Base-by-base conservation (phyloP, 2,329 filamentous ascomycete species). In the Talaromyces pinophilus region DNA sequence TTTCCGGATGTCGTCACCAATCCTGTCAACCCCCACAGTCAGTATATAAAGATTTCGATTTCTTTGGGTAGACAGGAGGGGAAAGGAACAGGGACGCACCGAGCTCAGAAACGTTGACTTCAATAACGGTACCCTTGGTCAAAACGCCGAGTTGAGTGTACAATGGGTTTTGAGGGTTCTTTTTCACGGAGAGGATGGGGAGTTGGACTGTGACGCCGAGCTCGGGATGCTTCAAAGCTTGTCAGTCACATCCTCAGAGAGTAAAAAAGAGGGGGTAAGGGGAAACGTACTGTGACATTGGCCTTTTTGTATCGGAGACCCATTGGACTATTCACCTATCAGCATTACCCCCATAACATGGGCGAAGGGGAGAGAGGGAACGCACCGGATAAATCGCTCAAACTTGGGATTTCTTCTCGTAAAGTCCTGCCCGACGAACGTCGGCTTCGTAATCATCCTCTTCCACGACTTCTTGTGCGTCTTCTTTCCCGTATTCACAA, bases 401-500 rank as follows among this genome's bases (percentile, higher is more conserved):
- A 86, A 85, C 82, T 90, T 97, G 73, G 95, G 92, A 17, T 95
- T 93, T 63, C 93, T 83, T 75, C 93, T 84, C 2, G 93, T 97
- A 79, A 97, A 97, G 73, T 96, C 93, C 40, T 87, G 88, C 0
- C 93, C 94, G 25, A 98, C 94, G 78, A 98, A 98, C 0, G 92
- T 93, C 10, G 90, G 90, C 81, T 93, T 91, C 17, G 89, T 93
- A 68, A 92, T 88, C 85, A 85, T 83, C 48, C 83, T 72, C 78
- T 87, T 86, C 82, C 83, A 86, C 46, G 84, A 85, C 85, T 95
- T 96, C 87, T 96, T 93, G 65, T 89, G 85, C 1, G 90, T 92
- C 85, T 97, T 97, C 87, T 96, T 96, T 73, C 95, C 94, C 38
- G 94, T 98, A 83, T 93, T 93, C 75, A 98, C 88, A 15, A 97